These are phyloP conservation scores for Zygnema circumcarinatum DNA, from an alignment of 139 green algal species.

Conservation along the genomic window DNA sequence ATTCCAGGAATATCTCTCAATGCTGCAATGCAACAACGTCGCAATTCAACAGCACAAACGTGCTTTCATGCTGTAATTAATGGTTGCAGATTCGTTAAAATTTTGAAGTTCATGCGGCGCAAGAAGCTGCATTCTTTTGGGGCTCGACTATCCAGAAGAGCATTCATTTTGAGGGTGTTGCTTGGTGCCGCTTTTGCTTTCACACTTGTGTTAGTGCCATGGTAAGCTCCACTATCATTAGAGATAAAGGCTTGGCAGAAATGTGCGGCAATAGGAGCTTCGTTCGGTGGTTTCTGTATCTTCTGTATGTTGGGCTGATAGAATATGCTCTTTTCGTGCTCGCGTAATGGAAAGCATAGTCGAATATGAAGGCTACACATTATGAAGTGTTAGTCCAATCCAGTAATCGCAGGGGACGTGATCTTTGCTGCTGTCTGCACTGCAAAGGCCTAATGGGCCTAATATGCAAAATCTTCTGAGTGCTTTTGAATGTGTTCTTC, in stretches of 20 bases:
- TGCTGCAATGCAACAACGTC: neutral
- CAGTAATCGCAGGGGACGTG: neutral
- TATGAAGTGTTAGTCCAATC: neutral
- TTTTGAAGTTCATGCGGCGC: neutral
- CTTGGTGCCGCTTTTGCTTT: neutral
- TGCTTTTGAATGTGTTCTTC: no score
- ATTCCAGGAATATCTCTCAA: neutral
- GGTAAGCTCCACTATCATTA: neutral
- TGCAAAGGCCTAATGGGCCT: no score
- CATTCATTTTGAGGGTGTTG: neutral
- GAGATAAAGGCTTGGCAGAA: no score
- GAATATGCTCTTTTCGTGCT: neutral
- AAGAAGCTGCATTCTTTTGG: neutral
- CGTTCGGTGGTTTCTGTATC: neutral
- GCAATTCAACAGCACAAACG: neutral
- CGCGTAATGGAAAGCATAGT: neutral
- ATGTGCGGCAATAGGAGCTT: no score
- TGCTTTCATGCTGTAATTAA: no score
- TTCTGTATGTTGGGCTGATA: neutral
- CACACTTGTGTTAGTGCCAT: neutral
- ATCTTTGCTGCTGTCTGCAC: no score
- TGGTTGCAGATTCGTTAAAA: neutral
- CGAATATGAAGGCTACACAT: neutral
- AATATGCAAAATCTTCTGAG: no score
- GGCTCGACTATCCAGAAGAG: neutral